Evolutionary conservation across 177 flowering plant species (phyloP).

Genomic region (Vitis hybrid): DNA sequence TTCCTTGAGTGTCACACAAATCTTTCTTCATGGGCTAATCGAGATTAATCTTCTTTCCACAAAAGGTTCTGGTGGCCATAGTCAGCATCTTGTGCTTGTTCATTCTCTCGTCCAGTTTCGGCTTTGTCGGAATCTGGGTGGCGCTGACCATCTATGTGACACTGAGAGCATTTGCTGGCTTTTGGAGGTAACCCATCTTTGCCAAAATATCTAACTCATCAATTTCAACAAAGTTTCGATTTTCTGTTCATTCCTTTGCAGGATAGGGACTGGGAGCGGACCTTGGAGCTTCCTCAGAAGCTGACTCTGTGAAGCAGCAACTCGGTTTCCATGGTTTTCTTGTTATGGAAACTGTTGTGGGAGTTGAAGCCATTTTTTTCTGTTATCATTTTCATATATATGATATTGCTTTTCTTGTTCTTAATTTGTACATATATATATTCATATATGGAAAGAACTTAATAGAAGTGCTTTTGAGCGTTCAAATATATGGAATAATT

Average conservation of each 20-base stretch:
- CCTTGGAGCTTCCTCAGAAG: conserved; percentile 75
- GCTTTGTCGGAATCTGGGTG: conserved; percentile 79
- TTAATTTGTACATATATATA: too few relatives aligned
- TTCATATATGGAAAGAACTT: too few relatives aligned
- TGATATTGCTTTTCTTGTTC: too few relatives aligned
- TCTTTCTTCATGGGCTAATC: not conserved
- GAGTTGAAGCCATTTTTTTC: not conserved
- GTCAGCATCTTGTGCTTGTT: conserved; percentile 59
- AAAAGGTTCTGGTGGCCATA: conserved; percentile 65
- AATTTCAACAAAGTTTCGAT: not conserved
- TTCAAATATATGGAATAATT: too few relatives aligned
- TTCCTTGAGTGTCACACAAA: not conserved
- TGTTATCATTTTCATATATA: too few relatives aligned
- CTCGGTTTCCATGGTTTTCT: conserved; percentile 5
- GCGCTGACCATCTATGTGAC: conserved; percentile 80
- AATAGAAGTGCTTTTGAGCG: too few relatives aligned
- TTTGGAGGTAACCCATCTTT: conserved; percentile 59
- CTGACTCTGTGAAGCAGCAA: conserved; percentile 3
- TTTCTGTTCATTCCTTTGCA: conserved; percentile 29
- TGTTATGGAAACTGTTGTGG: not conserved
- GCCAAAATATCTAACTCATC: not conserved
- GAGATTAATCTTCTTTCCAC: conserved; percentile 18
- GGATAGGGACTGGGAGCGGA: conserved; percentile 80
- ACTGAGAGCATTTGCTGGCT: conserved; percentile 64
- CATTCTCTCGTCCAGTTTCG: conserved; percentile 50